Percentiles rank a stretch among this genome's conserved stretches.
Conservation (phyloP, 202 grass and related monocot genomes). For the Brachypodium distachyon region DNA sequence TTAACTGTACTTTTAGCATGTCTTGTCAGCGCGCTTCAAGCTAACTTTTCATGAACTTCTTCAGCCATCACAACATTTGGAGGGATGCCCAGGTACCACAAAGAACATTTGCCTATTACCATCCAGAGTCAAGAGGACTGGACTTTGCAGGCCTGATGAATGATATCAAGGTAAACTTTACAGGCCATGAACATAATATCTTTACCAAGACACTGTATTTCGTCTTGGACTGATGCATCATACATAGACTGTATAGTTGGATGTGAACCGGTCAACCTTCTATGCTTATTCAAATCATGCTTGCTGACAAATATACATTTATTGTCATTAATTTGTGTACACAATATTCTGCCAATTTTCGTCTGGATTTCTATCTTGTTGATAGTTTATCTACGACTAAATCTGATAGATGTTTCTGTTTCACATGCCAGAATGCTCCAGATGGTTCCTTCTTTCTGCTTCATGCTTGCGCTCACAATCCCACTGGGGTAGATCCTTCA, state of each 20-base stretch:
- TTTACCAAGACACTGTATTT: not conserved
- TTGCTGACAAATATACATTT: not conserved
- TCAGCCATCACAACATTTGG: constrained; percentile 73
- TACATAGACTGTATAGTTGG: not conserved
- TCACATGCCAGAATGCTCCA: constrained; percentile 52
- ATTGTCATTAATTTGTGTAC: not conserved
- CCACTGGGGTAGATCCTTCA: constrained; percentile 70
- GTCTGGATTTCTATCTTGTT: not conserved
- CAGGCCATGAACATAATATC: not conserved
- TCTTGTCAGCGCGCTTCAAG: not conserved
- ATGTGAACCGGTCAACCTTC: not conserved
- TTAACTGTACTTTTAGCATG: not conserved
- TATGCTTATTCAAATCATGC: not conserved
- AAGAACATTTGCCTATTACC: constrained; percentile 67
- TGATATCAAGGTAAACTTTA: constrained; percentile 65
- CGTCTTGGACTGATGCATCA: not conserved
- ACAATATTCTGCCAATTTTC: not conserved
- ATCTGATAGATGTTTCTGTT: not conserved
- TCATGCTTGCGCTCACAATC: constrained; percentile 86
- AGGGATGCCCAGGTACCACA: constrained; percentile 83
- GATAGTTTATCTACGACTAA: not conserved
- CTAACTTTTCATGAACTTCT: not conserved
- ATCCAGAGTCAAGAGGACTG: constrained; percentile 72
- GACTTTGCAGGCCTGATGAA: constrained; percentile 81
- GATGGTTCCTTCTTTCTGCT: constrained; percentile 81